A percentile compares a stretch with the other conserved stretches of the same genome.
phyloP scores from a whole-genome alignment of 176 grass and related monocot genomes.

The Hyparrhenia diplandra region DNA sequence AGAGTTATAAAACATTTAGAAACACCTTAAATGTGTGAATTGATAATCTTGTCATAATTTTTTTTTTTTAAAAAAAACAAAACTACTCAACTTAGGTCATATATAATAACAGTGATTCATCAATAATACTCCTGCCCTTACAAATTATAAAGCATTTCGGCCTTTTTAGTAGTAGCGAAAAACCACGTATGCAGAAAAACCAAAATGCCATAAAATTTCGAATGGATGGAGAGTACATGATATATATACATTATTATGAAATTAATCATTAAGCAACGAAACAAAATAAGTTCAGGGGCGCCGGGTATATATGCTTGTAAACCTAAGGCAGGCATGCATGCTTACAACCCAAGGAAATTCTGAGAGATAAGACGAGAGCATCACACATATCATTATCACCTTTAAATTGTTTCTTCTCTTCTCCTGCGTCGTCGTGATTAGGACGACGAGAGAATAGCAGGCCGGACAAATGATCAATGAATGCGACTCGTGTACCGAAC shows the following conservation, averaged over 20 bases:
- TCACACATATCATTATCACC: constrained; percentile 53
- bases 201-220: too few species aligned
- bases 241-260: background rate
- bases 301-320: background rate
- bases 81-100: background rate
- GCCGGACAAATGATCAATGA: too few species aligned
- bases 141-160: too few species aligned
- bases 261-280: background rate
- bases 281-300: background rate
- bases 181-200: too few species aligned
- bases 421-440: too few species aligned
- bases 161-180: too few species aligned
- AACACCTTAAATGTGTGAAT: background rate
- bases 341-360: constrained; percentile 25
- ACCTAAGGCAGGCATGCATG: background rate
- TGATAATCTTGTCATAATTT: background rate
- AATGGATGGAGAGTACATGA: too few species aligned
- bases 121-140: too few species aligned
- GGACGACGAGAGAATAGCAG: too few species aligned
- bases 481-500: too few species aligned
- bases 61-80: background rate
- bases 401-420: too few species aligned
- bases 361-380: constrained; percentile 51
- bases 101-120: too few species aligned
- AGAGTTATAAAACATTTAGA: background rate